phyloP scores from a whole-genome alignment of 2,329 filamentous ascomycete species.

The Aspergillus sp. region DNA sequence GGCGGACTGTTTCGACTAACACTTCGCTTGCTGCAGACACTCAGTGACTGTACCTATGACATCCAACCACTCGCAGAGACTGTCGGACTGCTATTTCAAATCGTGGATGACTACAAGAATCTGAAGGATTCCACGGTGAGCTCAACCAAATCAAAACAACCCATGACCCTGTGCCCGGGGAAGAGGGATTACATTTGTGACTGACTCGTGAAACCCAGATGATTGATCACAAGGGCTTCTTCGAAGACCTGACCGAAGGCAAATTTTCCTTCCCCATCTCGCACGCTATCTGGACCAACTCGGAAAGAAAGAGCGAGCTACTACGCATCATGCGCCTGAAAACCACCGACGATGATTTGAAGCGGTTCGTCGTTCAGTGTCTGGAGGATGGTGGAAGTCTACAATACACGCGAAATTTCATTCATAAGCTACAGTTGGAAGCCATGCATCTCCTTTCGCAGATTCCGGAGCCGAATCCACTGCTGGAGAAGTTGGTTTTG shows the following conservation, averaged over 20 bases:
- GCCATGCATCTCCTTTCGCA: not conserved
- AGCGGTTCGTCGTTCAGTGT: conserved; percentile 78
- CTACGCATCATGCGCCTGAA: conserved; percentile 88
- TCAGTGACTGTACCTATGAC: conserved; percentile 13
- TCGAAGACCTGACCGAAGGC: conserved; percentile 88
- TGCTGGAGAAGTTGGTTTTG: not conserved
- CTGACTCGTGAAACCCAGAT: conserved; percentile 6
- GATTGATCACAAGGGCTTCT: conserved; percentile 68
- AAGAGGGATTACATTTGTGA: not conserved
- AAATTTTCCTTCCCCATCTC: conserved; percentile 95
- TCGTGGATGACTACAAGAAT: conserved; percentile 73
- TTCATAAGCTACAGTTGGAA: not conserved
- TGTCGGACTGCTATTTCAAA: conserved; percentile 35
- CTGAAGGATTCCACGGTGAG: conserved; percentile 47
- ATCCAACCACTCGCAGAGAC: conserved; percentile 59
- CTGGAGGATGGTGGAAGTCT: conserved; percentile 86
- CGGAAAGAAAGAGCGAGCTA: conserved; percentile 53
- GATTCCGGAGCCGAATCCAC: not conserved
- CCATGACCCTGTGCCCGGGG: conserved; percentile 6
- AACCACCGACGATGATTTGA: conserved; percentile 75
- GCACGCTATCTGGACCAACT: conserved; percentile 69
- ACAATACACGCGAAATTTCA: conserved; percentile 50
- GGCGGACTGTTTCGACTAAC: conserved; percentile 25
- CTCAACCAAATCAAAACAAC: conserved; percentile 8
- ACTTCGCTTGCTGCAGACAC: not conserved